Percentiles rank a stretch among this genome's conserved stretches.
phyloP scores from a whole-genome alignment of 768 basidiomycete species.

The Trichaptum fuscoviolaceum region DNA sequence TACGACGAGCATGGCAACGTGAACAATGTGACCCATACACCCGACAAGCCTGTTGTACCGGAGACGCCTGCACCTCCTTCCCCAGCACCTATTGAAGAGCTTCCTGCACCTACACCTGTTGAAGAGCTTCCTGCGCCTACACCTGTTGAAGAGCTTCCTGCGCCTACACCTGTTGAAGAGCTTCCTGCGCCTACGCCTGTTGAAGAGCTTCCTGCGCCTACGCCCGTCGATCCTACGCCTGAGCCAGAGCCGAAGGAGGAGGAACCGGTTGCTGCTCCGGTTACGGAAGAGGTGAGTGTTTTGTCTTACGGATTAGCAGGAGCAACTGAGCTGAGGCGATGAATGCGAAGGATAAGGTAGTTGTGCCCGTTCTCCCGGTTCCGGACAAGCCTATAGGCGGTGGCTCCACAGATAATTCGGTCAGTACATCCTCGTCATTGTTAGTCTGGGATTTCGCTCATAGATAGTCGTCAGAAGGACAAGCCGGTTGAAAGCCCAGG shows the following conservation, averaged over 20 bases:
- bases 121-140: constrained; percentile 13
- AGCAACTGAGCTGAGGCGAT: background rate
- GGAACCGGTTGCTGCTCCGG: background rate
- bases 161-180: constrained; percentile 11
- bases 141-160: background rate
- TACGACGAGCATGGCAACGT: constrained; percentile 56
- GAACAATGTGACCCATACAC: constrained; percentile 62
- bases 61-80: background rate
- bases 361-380: background rate
- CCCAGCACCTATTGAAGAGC: constrained; percentile 13
- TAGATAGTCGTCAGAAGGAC: background rate
- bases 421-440: background rate
- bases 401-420: background rate
- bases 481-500: background rate
- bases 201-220: constrained; percentile 12
- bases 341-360: background rate
- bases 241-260: background rate
- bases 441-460: background rate
- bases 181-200: constrained; percentile 12
- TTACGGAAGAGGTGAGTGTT: background rate
- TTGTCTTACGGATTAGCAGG: background rate
- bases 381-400: background rate
- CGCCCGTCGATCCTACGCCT: too few species aligned
- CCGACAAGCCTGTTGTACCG: constrained; percentile 35
- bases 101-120: constrained; percentile 10